A percentile compares a stretch with the other conserved stretches of the same genome.
Evolutionary conservation across 2,329 filamentous ascomycete species (phyloP).

Genomic region (Xylaria sp.): DNA sequence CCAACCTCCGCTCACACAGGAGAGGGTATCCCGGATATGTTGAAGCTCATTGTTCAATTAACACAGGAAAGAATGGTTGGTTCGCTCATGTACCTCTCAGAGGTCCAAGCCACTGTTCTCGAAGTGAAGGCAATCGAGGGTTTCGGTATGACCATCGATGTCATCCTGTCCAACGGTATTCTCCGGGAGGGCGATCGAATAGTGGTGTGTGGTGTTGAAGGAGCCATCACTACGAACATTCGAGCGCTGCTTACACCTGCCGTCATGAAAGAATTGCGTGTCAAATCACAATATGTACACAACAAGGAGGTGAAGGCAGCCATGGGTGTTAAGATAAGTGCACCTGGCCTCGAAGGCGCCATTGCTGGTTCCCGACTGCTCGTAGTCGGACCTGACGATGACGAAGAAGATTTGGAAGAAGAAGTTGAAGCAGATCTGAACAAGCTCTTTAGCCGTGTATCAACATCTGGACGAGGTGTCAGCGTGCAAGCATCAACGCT

Average conservation of each 20-base stretch:
- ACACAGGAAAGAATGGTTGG: slow-evolving; percentile 98
- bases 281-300: slow-evolving; percentile 97
- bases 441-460: slow-evolving; percentile 88
- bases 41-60: slow-evolving; percentile 91
- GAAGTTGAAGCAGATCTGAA: slow-evolving; percentile 96
- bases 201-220: slow-evolving; percentile 95
- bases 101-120: slow-evolving; percentile 96
- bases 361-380: slow-evolving; percentile 96
- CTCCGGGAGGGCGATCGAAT: slow-evolving; percentile 94
- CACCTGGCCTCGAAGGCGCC: slow-evolving; percentile 92
- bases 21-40: slow-evolving; percentile 98
- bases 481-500: slow-evolving; percentile 97
- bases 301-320: slow-evolving; percentile 99
- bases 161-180: slow-evolving; percentile 95
- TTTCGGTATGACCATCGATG: slow-evolving; percentile 98
- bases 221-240: slow-evolving; percentile 94
- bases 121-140: slow-evolving; percentile 99
- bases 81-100: slow-evolving; percentile 96
- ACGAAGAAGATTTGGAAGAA: slow-evolving; percentile 95
- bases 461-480: slow-evolving; percentile 92
- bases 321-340: slow-evolving; percentile 98
- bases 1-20: slow-evolving; percentile 98
- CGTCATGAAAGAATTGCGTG: slow-evolving; percentile 89
- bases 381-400: slow-evolving; percentile 93
- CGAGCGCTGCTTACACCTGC: slow-evolving; percentile 93